Evolutionary conservation across 768 basidiomycete genomes (phyloP), one percentile per base, ranked within the genome.

Genomic region (Termitomyces sp.): DNA sequence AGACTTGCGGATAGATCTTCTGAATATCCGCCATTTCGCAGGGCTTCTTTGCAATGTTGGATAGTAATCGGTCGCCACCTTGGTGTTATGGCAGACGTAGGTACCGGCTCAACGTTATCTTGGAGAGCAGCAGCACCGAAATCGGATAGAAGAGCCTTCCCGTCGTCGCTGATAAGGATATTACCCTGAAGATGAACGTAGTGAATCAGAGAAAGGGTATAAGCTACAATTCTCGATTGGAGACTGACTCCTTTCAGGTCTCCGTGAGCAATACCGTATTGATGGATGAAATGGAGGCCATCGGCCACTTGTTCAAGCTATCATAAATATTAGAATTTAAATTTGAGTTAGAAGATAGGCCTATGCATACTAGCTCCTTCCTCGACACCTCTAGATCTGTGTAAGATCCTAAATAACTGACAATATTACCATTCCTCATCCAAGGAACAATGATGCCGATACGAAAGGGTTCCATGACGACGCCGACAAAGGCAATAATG

Each of bases 191-290:
- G 19, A 14, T 21, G 30, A 22, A 22, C 15, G 21, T 24, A 22
- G 32, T n/a, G 37, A n/a, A 17, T 32, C 12, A 21, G 32, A 5
- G 4, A 45, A 26, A 14, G 15, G 24, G n/a, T 49, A 15, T 0
- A 10, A 22, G 3, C 12, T 19, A 30, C 5, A 42, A 21, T 30
- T 3, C 5, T 4, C 24, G 4, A 28, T 17, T 30, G 19, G n/a
- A 40, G n/a, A 40, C 57, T 26, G 51, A 63, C 75, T 30, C 68
- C 69, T 58, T 76, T 77, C 26, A 77, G 30, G 59, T 77, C 76
- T 7, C 75, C 72, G 24, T 77, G 75, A 14, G 74, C 57, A 26
- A 77, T 63, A 5, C 56, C 56, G 22, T 62, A 66, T 41, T 57
- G 19, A 12, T 62, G 65, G 26, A 71, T 42, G 28, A 64, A 69